Base-by-base conservation (phyloP, 148 eudicot genomes). In the Camellia lanceoleosa region DNA sequence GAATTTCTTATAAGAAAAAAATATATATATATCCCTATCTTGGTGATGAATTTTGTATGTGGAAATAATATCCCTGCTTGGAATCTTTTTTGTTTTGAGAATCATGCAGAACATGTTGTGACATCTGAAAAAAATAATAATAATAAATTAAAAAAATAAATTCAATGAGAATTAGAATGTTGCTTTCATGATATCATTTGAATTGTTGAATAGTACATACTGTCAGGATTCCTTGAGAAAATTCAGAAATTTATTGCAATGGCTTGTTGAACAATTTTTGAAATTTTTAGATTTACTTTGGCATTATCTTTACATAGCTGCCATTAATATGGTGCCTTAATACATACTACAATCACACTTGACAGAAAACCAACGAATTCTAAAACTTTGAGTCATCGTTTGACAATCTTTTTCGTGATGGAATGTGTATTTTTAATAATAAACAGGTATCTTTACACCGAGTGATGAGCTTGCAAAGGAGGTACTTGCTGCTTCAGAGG, bases 391-490 rank as follows among this genome's bases (percentile, higher is more conserved):
- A 8, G 19, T 55, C 61, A 16, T 52, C 16, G 2, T 3, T 9
- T 55, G 30, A 55, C 44, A 11, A 79, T 43, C 58, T 15, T 68
- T 47, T 11, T 19, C 5, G 30, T 73, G 19, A 56, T 63, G 61
- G 11, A 20, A 68, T 46, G 0, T 54, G 1, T 18, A 54, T 61
- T 15, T 62, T 74, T 12, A 47, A 80, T 30, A 30, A 30, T 64
- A 41, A 62, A 76, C 85, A 96, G 99, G 99, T 80, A 83, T 92
- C 61, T 96, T 92, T 81, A 93, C 98, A 20, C 95, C 97, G 5
- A 84, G 86, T 78, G 99, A 96, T 78, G 93, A 92, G 73, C 89
- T 96, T 58, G 97, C 97, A 46, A 87, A 89, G 84, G 99, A 96
- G 88, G 90, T 96, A 10, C 65, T 88, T 74, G 88, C 85, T 69